Evolutionary conservation across 2,329 filamentous ascomycete species (phyloP), one percentile per base, ranked within the genome.

Genomic region (Pyricularia grisea): DNA sequence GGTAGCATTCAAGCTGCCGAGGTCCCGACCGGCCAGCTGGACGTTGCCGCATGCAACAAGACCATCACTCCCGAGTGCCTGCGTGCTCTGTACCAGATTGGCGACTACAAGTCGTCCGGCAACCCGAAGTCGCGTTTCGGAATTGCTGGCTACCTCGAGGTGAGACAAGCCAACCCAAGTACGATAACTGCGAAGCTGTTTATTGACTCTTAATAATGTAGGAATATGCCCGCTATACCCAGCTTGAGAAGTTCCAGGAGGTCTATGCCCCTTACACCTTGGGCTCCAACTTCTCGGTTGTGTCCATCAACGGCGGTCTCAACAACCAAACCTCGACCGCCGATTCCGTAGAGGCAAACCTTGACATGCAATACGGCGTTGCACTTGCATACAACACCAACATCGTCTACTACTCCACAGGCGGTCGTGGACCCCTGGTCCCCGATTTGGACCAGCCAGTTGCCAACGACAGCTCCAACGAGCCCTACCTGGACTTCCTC

Each of bases 101-200:
- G 76, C 70, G 74, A 74, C 10, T 76, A 79, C 31, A 87, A 90
- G 10, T 79, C 85, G 9, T 87, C 77, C 27, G 85, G 88, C 12
- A 86, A 81, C 73, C 86, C 81, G 30, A 90, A 79, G 0, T 89
- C 90, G 69, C 85, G 83, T 70, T 86, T 89, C 67, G 90, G 89
- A n/a, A 87, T 92, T 23, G 73, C 73, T 25, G 82, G 81, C 4
- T 85, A 83, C 70, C 72, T 78, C 0, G 75, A 78, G 55, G 81
- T 80, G 31, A 30, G 50, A 23, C 31, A 23, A 36, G 64, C 65
- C 30, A 20, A 31, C 28, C 23, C 20, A 69, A 23, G 9, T 25
- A 6, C 12, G 17, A 23, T 5, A 61, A n/a, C 11, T 25, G 36
- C 28, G 61, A 64, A 67, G 17, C 65, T 27, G 5, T 36, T 36